A percentile compares a stretch with the other conserved stretches of the same genome.
These are phyloP conservation scores for Malassezia furfur DNA, from an alignment of 1,284 basidiomycete species.

Conservation along the genomic window DNA sequence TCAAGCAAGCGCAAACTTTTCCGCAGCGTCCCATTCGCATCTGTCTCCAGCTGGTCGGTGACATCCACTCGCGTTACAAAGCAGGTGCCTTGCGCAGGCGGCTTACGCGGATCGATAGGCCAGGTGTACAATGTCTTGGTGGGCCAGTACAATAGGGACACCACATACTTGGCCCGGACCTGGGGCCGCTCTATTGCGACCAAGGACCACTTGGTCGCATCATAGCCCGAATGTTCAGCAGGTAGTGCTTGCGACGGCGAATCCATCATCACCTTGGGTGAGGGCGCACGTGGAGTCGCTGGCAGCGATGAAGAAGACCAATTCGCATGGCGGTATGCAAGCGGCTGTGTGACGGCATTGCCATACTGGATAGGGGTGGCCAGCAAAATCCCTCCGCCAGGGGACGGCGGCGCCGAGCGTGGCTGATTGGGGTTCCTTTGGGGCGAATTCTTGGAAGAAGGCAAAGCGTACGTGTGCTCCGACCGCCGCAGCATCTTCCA, in stretches of 20 bases:
- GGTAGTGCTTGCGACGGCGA: background rate
- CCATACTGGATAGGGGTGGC: background rate
- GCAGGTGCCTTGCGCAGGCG: constrained; percentile 1
- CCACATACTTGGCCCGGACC: constrained; percentile 5
- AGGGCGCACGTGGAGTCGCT: background rate
- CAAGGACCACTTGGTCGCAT: constrained; percentile 9
- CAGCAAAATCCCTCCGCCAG: background rate
- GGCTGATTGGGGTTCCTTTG: background rate
- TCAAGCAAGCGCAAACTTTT: constrained; percentile 8
- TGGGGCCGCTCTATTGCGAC: constrained; percentile 7
- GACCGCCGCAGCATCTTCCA: constrained; percentile 2
- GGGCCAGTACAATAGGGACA: constrained; percentile 9
- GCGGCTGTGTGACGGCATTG: background rate
- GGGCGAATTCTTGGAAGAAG: background rate
- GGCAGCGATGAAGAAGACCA: background rate
- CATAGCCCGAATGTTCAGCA: background rate
- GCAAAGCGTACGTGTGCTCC: constrained; percentile 11
- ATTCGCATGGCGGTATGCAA: background rate
- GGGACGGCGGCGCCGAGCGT: background rate
- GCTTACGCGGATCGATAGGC: constrained; percentile 11
- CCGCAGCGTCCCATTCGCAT: background rate
- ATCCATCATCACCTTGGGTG: background rate
- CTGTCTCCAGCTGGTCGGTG: background rate
- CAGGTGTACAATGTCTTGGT: constrained; percentile 10
- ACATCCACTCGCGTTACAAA: background rate